Conservation (phyloP, 192 early-diverging fungal genomes). For the Podochytrium sp. region DNA sequence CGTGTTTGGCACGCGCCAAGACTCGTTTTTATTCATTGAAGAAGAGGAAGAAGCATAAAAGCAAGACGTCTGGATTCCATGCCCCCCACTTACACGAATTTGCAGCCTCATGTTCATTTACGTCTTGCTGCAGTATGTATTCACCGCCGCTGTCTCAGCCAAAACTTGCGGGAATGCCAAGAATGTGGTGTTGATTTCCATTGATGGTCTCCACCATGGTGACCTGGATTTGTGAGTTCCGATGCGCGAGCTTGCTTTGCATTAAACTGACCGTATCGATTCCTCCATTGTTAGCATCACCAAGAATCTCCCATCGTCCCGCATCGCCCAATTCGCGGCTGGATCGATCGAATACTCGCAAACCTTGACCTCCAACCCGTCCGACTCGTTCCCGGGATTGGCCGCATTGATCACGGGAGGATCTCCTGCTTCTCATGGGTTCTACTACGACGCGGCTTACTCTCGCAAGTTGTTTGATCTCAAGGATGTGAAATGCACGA, state of each 20-base stretch:
- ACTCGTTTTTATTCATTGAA: no score
- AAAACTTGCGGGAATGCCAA: not conserved
- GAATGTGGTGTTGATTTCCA: not conserved
- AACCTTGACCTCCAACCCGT: constrained; percentile 8
- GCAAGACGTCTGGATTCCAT: no score
- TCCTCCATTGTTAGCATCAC: constrained; percentile 1
- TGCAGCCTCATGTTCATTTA: no score
- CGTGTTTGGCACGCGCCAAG: no score
- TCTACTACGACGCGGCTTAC: constrained; percentile 20
- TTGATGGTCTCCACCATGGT: not conserved
- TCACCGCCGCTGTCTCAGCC: not conserved
- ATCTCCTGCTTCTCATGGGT: constrained; percentile 13
- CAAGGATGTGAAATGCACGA: not conserved
- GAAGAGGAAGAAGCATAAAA: no score
- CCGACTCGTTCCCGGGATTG: constrained; percentile 17
- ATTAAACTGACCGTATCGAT: not conserved
- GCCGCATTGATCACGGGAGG: constrained; percentile 12
- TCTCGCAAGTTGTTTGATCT: not conserved
- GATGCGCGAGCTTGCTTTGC: constrained; percentile 3
- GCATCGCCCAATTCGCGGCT: constrained; percentile 20
- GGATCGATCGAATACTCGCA: constrained; percentile 1
- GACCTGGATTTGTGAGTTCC: not conserved
- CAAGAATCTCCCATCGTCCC: constrained; percentile 17
- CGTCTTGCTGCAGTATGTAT: no score
- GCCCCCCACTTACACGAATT: no score